phyloP scores from a whole-genome alignment of 2,329 filamentous ascomycete species.

The Scolecobasidium constrictum region DNA sequence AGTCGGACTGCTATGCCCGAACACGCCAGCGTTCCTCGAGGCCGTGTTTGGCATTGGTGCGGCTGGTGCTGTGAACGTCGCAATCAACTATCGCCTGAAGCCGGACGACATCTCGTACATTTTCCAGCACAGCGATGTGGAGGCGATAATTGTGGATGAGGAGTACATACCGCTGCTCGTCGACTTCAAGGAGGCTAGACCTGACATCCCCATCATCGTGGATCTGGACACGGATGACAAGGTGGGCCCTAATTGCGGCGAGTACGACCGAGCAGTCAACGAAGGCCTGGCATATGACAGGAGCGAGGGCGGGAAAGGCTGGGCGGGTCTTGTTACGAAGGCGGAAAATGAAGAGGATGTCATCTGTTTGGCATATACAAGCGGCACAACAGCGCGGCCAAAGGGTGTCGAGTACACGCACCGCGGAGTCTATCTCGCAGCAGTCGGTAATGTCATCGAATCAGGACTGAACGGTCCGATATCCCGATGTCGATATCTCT shows the following conservation, averaged over 20 bases:
- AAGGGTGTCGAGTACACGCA: slow-evolving; percentile 94
- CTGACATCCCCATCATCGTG: slow-evolving; percentile 59
- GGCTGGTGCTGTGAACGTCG: slow-evolving; percentile 67
- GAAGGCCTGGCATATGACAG: slow-evolving; percentile 68
- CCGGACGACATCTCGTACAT: slow-evolving; percentile 83
- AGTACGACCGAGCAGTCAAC: slow-evolving; percentile 72
- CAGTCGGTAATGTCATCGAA: slow-evolving; percentile 79
- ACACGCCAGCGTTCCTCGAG: slow-evolving; percentile 91
- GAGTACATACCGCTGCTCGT: slow-evolving; percentile 67
- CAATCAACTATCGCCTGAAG: slow-evolving; percentile 65
- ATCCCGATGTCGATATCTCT: slow-evolving; percentile 65
- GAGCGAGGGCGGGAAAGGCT: slow-evolving; percentile 56
- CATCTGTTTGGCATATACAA: slow-evolving; percentile 86
- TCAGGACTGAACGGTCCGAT: slow-evolving; percentile 57
- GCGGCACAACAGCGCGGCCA: slow-evolving; percentile 79
- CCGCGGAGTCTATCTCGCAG: slow-evolving; percentile 73
- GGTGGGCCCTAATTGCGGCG: slow-evolving; percentile 62
- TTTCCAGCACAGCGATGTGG: slow-evolving; percentile 75
- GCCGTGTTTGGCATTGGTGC: slow-evolving; percentile 70
- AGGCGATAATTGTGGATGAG: slow-evolving; percentile 74
- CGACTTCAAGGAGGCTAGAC: slow-evolving; percentile 49
- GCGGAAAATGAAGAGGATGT: slow-evolving; percentile 66
- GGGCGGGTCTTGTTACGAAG: slow-evolving; percentile 64
- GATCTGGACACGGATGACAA: slow-evolving; percentile 76
- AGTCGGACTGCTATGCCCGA: slow-evolving; percentile 79